Conservation (phyloP, 352 stramenopile genomes). For the Pythium grandisporangium region DNA sequence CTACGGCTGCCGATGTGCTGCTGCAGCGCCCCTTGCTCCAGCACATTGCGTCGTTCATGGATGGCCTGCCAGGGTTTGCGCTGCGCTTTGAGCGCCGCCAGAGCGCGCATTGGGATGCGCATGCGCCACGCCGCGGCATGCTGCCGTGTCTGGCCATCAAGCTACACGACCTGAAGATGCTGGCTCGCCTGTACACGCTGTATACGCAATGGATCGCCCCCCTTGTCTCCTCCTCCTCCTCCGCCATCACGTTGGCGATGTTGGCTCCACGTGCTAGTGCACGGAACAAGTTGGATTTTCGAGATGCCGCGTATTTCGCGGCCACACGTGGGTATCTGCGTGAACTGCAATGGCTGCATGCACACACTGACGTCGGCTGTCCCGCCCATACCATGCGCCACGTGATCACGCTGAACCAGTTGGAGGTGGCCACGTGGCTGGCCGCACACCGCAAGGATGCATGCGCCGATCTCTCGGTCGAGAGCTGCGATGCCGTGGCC, state of each 20-base stretch:
- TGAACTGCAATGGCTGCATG: neutral
- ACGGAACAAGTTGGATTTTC: neutral
- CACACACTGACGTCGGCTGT: neutral
- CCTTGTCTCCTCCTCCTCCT: neutral
- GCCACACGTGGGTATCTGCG: neutral
- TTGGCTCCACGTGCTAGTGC: neutral
- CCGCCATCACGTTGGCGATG: neutral
- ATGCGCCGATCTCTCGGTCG: neutral
- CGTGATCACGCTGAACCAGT: neutral
- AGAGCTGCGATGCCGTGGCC: constrained; percentile 2
- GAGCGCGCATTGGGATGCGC: neutral
- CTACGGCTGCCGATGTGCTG: neutral
- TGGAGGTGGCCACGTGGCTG: constrained; percentile 1
- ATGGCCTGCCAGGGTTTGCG: neutral
- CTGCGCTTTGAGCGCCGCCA: neutral
- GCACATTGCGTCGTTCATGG: neutral
- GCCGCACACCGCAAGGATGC: neutral
- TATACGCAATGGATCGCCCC: too few relatives aligned
- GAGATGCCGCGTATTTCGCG: neutral
- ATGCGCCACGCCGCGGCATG: neutral
- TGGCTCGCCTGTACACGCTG: neutral
- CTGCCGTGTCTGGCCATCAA: neutral
- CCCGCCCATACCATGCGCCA: neutral
- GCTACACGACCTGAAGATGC: neutral
- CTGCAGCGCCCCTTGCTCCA: neutral